A percentile compares a stretch with the other conserved stretches of the same genome.
phyloP scores from a whole-genome alignment of 768 basidiomycete species.

The Suillus occidentalis region DNA sequence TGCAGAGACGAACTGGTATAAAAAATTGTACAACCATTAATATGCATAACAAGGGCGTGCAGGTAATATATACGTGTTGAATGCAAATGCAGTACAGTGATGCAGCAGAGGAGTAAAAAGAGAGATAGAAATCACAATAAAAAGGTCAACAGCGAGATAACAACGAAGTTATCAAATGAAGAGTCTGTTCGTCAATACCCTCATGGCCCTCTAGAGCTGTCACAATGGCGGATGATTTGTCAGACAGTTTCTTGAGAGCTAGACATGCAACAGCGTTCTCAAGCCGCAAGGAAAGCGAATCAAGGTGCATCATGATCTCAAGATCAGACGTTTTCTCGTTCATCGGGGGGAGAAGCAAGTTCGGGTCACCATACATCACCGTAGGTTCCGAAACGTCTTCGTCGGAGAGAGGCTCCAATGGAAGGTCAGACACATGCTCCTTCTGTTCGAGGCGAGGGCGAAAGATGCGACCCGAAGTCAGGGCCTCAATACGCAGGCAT shows the following conservation, averaged over 20 bases:
- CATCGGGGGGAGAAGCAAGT: slow-evolving; percentile 66
- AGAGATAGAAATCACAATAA: slow-evolving; percentile 6
- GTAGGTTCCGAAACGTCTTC: slow-evolving; percentile 29
- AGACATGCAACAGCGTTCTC: slow-evolving; percentile 62
- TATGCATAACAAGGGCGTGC: slow-evolving; percentile 1
- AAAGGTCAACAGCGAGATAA: slow-evolving; percentile 25
- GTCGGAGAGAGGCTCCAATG: slow-evolving; percentile 10
- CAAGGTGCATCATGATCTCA: slow-evolving; percentile 73
- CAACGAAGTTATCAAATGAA: slow-evolving; percentile 41
- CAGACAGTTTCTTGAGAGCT: slow-evolving; percentile 11
- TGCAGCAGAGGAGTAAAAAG: neutral
- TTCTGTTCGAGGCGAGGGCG: slow-evolving; percentile 44
- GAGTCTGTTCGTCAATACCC: slow-evolving; percentile 48
- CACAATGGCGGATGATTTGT: slow-evolving; percentile 31
- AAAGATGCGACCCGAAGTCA: slow-evolving; percentile 64
- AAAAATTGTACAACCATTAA: slow-evolving; percentile 2
- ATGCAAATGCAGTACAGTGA: slow-evolving; percentile 6
- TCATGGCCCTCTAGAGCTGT: slow-evolving; percentile 36
- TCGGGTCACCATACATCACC: slow-evolving; percentile 58
- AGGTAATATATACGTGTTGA: slow-evolving; percentile 4
- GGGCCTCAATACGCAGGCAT: slow-evolving; percentile 77
- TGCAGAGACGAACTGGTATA: slow-evolving; percentile 3
- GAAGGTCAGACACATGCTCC: slow-evolving; percentile 29
- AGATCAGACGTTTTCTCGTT: slow-evolving; percentile 67
- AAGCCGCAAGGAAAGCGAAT: slow-evolving; percentile 72